Base-by-base conservation (phyloP, 2,329 filamentous ascomycete genomes). In the Plectosphaerella plurivora region DNA sequence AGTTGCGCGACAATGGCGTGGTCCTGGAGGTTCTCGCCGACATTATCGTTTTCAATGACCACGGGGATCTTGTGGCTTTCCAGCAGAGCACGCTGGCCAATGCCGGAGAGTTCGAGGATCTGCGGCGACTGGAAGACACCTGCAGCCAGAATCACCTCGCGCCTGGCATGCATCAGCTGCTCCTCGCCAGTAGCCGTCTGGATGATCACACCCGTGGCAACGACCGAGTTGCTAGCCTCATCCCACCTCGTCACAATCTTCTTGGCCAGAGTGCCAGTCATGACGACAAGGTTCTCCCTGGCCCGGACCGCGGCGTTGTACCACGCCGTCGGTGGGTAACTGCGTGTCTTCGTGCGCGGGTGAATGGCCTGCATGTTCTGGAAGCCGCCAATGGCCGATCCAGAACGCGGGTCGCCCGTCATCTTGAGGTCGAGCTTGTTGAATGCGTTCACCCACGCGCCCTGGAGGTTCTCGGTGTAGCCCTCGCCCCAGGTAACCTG, bases 81-180 rank as follows among this genome's bases (percentile, higher is more conserved):
- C 1, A 77, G 61, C 8, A 71, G 57, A 0, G 52, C 52, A 24
- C 55, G 60, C 6, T 63, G 54, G 16, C 73, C 73, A 45, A 76
- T 63, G 2, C 72, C 70, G 1, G 71, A 74, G 11, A 73, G 60
- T 55, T 77, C 69, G 7, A 78, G 63, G 14, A 77, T 57, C 20
- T 70, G 64, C 2, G 75, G 73, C 1, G 68, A 67, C 41, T 73
- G 67, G 52, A 76, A 65, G 1, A 66, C 60, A 2, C 74, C 74
- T 5, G 70, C 72, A 3, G 67, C 63, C 2, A 78, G 47, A 22
- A 77, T 68, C 4, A 77, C 68, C 52, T 78, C 74, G 22, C 65
- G 1, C 54, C 64, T 56, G 1, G 53, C 54, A 1, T 66, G 68
- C 6, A 41, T 45, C 10, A 65, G 50, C 1, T 51, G 59, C 24